phyloP scores from a whole-genome alignment of 2,329 filamentous ascomycete species.

The Penicillium rolfsii region DNA sequence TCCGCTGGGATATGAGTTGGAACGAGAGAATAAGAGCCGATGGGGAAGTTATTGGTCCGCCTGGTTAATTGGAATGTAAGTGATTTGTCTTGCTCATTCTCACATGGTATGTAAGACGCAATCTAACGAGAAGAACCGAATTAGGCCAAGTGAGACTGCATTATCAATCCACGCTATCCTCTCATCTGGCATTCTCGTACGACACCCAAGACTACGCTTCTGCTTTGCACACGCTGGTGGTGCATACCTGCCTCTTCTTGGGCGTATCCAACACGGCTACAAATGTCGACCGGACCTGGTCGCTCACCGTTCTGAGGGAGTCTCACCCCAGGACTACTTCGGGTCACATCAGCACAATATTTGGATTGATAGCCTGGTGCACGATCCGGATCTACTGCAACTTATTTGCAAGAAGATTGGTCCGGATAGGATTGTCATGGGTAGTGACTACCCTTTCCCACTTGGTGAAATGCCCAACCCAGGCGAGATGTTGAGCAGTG shows the following conservation, averaged over 20 bases:
- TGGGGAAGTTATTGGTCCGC: not conserved
- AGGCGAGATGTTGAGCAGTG: constrained; percentile 23
- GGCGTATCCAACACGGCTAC: constrained; percentile 25
- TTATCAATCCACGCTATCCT: not conserved
- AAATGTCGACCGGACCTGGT: constrained; percentile 17
- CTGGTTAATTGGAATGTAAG: not conserved
- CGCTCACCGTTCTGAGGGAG: constrained; percentile 16
- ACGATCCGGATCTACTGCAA: constrained; percentile 25
- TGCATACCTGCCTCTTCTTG: not conserved
- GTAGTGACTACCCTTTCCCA: constrained; percentile 29
- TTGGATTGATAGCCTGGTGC: constrained; percentile 26
- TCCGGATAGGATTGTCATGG: constrained; percentile 22
- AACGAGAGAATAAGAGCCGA: not conserved
- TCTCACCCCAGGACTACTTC: constrained; percentile 15
- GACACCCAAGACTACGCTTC: not conserved
- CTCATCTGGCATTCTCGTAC: not conserved
- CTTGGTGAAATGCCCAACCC: constrained; percentile 27
- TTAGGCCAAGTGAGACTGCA: not conserved
- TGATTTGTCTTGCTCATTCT: not conserved
- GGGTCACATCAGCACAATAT: constrained; percentile 24
- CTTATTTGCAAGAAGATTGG: constrained; percentile 28
- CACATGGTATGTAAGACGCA: not conserved
- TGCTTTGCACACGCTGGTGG: not conserved
- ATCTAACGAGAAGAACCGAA: not conserved
- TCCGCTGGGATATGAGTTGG: not conserved